Conservation (phyloP, 257 asterid genomes). For the Verbascum thapsus region DNA sequence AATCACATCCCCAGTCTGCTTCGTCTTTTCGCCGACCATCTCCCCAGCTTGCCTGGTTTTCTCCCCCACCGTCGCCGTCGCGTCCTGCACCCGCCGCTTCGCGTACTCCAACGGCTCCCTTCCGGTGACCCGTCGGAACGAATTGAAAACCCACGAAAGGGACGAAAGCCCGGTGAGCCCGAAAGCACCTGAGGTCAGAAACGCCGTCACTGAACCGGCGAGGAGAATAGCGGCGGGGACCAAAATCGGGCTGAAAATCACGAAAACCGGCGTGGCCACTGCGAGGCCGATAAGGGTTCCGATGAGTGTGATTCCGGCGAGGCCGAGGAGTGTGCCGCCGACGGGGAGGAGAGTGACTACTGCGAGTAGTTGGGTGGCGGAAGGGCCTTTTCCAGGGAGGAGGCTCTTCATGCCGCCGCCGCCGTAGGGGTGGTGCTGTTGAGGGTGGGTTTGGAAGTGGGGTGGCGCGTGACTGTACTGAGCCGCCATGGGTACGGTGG, state of each 20-base stretch:
- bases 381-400: constrained; percentile 45
- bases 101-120: constrained; percentile 49
- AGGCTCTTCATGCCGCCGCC: constrained; percentile 32
- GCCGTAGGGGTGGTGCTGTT: constrained; percentile 24
- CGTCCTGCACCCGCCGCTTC: constrained; percentile 50
- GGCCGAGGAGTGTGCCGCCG: constrained; percentile 50
- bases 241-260: constrained; percentile 61
- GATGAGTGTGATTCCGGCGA: constrained; percentile 50
- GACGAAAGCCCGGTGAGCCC: constrained; percentile 68
- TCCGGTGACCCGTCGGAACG: constrained; percentile 44
- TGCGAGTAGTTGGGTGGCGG: constrained; percentile 49
- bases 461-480: constrained; percentile 44
- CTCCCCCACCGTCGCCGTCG: constrained; percentile 36
- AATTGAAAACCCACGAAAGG: constrained; percentile 56
- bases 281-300: constrained; percentile 56
- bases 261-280: constrained; percentile 50
- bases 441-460: constrained; percentile 46
- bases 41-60: constrained; percentile 46
- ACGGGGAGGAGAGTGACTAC: constrained; percentile 56
- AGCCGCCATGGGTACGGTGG: constrained; percentile 34
- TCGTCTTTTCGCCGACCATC: constrained; percentile 46
- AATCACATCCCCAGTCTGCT: constrained; percentile 53
- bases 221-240: constrained; percentile 49
- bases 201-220: constrained; percentile 51
- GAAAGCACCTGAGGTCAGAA: constrained; percentile 62